A percentile compares a stretch with the other conserved stretches of the same genome.
These are phyloP conservation scores for Pinus tabuliformis DNA, from an alignment of 75 land plant genomes.

Conservation along the genomic window DNA sequence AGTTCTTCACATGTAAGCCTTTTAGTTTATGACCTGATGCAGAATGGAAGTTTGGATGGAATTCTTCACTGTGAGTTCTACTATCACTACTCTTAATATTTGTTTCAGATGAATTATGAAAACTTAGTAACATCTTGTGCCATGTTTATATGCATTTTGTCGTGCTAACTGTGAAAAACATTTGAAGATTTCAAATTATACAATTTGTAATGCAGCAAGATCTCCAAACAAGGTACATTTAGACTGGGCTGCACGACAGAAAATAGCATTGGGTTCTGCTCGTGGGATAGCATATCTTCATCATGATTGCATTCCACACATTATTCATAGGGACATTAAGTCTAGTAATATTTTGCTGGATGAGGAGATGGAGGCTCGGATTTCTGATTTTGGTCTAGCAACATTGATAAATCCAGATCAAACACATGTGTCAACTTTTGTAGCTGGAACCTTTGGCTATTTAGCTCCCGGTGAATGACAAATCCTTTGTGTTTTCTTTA, in stretches of 20 bases:
- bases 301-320: constrained; percentile 83
- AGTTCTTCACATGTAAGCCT: constrained; percentile 67
- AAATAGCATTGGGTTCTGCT: constrained; percentile 78
- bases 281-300: constrained; percentile 84
- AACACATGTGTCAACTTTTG: constrained; percentile 84
- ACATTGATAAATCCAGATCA: constrained; percentile 69
- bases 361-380: constrained; percentile 73
- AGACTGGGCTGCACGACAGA: constrained; percentile 72
- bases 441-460: constrained; percentile 92
- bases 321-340: constrained; percentile 85
- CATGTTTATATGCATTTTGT: background rate
- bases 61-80: constrained; percentile 56
- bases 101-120: background rate
- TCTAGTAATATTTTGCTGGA: constrained; percentile 85
- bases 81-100: background rate
- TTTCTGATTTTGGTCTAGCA: constrained; percentile 86
- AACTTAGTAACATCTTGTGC: background rate
- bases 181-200: background rate
- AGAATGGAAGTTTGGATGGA: constrained; percentile 77
- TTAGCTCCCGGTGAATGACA: constrained; percentile 66
- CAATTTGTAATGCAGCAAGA: constrained; percentile 25
- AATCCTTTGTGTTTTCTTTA: background rate
- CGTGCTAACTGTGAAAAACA: background rate
- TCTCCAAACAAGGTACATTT: constrained; percentile 20
- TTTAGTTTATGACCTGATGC: constrained; percentile 82